These are phyloP conservation scores for Cryptosporidium baileyi DNA, from an alignment of 169 alveolate species.

Conservation along the genomic window DNA sequence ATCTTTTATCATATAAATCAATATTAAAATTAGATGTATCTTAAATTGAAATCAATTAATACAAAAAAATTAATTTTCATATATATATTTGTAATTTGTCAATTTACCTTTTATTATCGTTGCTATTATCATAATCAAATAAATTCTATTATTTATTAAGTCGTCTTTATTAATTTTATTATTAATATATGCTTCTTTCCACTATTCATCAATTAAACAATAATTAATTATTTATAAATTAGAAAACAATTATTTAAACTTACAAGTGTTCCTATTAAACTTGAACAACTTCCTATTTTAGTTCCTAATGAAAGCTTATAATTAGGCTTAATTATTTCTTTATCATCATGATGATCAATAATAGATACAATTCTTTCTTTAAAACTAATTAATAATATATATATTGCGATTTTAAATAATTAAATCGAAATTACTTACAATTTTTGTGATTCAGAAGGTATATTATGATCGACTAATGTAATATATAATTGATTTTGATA, in stretches of 20 bases:
- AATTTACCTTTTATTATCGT: constrained; percentile 55
- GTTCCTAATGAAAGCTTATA: constrained; percentile 36
- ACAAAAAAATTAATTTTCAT: too few relatives aligned
- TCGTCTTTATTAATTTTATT: not conserved
- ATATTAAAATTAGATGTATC: constrained; percentile 35
- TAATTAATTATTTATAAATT: not conserved
- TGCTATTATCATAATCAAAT: not conserved
- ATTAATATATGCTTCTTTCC: constrained; percentile 14
- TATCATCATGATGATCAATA: constrained; percentile 56
- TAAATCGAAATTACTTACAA: not conserved
- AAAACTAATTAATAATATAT: not conserved
- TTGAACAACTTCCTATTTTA: constrained; percentile 54
- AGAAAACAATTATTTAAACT: not conserved
- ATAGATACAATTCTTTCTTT: constrained; percentile 4
- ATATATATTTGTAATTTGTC: not conserved
- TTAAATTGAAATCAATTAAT: not conserved
- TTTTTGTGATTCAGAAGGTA: not conserved
- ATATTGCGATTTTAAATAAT: not conserved
- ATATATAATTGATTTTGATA: not conserved
- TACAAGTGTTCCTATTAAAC: constrained; percentile 33
- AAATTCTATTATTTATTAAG: not conserved
- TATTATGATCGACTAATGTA: constrained; percentile 44
- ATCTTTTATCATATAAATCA: not conserved
- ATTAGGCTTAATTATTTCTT: not conserved
- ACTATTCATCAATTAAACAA: not conserved